Base-by-base conservation (phyloP, 179 eudicot species). In the Patellifolia procumbens region DNA sequence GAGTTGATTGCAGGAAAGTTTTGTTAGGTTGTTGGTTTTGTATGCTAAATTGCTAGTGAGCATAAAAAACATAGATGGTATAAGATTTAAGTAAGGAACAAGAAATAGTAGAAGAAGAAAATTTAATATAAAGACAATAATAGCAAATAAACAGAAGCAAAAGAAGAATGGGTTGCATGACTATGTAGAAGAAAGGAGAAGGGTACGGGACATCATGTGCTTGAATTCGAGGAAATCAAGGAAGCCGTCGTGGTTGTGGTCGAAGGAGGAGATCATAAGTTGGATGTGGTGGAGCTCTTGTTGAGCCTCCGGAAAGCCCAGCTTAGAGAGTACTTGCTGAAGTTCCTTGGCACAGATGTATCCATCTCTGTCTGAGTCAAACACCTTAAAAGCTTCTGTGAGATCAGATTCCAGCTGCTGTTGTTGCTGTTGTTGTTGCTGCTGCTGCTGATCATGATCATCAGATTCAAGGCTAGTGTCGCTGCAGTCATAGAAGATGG, bases 221-320 rank as follows among this genome's bases (percentile, higher is more conserved):
- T 91, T 92, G 67, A 92, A 91, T 77, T 92, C 96, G 0, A 78
- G 75, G 81, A 91, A 92, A 80, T 92, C 97, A 3, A 92, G 96
- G 19, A 76, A 84, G 4, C 97, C 97, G 34, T 92, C 97, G 0
- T 78, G 74, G 69, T 92, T 87, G 12, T 67, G 82, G 68, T 92
- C 97, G 2, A 89, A 90, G 26, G 91, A 86, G 0, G 86, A 83
- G 58, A 92, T 89, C 97, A 92, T 92, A 68, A 43, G 80, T 79
- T 89, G 86, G 4, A 91, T 89, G 32, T 86, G 73, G 7, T 79
- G 86, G 53, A 91, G 77, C 77, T 89, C 93, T 12, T 70, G 82
- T 0, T 80, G 66, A 0, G 88, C 93, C 72, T 91, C 92, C 6
- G 85, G 82, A 59, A 92, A 74, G 1, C 97, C 97, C 7, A 92